Conservation (phyloP, 192 early-diverging fungal species). For the Coemansia biformis region DNA sequence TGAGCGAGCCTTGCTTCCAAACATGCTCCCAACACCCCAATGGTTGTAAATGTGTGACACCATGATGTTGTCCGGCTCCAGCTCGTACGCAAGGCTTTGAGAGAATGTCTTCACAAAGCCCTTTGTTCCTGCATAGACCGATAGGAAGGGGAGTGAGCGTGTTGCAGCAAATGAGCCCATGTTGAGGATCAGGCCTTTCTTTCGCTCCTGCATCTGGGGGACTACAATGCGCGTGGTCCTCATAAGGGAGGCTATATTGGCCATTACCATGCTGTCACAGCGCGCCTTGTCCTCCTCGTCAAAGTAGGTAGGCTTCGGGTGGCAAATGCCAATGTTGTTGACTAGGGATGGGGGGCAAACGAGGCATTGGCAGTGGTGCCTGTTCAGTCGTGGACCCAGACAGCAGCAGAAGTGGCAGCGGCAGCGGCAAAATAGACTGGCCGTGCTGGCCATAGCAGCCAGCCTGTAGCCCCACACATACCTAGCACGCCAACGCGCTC, state of each 20-base stretch:
- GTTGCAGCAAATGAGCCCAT: constrained; percentile 84
- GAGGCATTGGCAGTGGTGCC: neutral
- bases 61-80: constrained; percentile 65
- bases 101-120: constrained; percentile 88
- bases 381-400: no score
- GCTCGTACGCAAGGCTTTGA: constrained; percentile 77
- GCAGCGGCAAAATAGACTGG: no score
- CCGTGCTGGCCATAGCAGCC: no score
- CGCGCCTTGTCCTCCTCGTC: constrained; percentile 65
- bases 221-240: constrained; percentile 72
- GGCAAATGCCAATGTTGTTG: constrained; percentile 91
- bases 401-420: no score
- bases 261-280: constrained; percentile 72
- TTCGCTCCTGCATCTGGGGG: constrained; percentile 68
- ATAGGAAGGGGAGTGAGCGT: constrained; percentile 76
- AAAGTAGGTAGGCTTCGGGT: constrained; percentile 80
- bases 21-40: constrained; percentile 93
- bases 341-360: constrained; percentile 31
- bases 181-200: constrained; percentile 84
- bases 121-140: constrained; percentile 90
- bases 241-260: constrained; percentile 79
- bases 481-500: constrained; percentile 38
- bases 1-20: constrained; percentile 77
- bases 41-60: constrained; percentile 89
- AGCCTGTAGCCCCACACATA: no score